Conservation (phyloP, 2,329 filamentous ascomycete genomes). For the Aspergillus luchuensis region DNA sequence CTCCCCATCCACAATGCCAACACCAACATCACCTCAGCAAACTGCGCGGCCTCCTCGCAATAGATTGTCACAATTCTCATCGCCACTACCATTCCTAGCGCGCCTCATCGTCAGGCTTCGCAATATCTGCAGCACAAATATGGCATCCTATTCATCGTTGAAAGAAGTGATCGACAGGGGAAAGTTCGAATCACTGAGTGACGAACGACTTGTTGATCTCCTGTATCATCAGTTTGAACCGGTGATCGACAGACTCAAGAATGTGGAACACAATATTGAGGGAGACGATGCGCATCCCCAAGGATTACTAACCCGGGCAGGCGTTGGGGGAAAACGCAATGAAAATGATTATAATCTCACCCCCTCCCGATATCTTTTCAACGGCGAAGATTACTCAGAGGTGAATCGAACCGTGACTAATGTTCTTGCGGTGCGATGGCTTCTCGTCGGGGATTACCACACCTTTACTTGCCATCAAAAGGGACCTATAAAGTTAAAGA, state of each 20-base stretch:
- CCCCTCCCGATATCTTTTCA: slow-evolving; percentile 13
- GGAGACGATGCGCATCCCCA: not conserved
- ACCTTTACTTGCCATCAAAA: slow-evolving; percentile 35
- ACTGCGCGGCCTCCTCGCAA: no score
- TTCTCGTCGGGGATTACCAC: slow-evolving; percentile 38
- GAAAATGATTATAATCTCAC: not conserved
- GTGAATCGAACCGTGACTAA: slow-evolving; percentile 45
- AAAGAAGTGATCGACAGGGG: no score
- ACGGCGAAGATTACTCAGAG: slow-evolving; percentile 34
- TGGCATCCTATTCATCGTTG: no score
- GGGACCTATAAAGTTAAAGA: slow-evolving; percentile 24
- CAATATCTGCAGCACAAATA: no score
- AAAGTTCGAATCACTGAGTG: not conserved
- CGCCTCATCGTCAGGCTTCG: no score
- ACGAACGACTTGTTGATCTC: not conserved
- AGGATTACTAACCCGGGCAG: not conserved
- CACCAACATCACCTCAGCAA: no score
- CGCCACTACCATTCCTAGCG: no score
- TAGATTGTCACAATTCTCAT: no score
- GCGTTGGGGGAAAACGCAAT: not conserved
- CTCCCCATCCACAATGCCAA: no score
- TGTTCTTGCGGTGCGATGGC: slow-evolving; percentile 41
- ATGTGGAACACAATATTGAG: not conserved
- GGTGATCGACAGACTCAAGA: not conserved
- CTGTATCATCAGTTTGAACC: not conserved